Evolutionary conservation across 1,284 basidiomycete genomes (phyloP), one percentile per base, ranked within the genome.

Genomic region (Papiliotrema laurentii): DNA sequence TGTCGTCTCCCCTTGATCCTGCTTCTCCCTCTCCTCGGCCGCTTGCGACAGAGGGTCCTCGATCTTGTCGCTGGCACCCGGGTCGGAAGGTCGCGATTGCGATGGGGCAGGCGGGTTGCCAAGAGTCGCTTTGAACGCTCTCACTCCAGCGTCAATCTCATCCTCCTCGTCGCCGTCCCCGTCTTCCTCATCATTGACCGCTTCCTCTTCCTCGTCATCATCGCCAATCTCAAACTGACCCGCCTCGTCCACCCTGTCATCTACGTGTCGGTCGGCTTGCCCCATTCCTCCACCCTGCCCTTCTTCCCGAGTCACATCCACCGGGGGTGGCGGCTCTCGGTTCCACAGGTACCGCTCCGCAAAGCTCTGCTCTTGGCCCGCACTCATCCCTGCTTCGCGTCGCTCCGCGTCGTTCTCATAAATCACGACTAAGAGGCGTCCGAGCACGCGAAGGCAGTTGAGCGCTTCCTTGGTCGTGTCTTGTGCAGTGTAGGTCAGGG

Each of bases 371-470:
- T 53, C 59, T n/a, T n/a, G n/a, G n/a, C n/a, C n/a, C n/a, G n/a
- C n/a, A 11, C 48, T 55, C n/a, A 49, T 47, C 2, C 50, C 41
- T 7, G 45, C 33, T 14, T 52, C 56, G 4, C 51, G 21, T 2
- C 81, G 78, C 60, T 87, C 86, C 26, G 82, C 82, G 53, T 89
- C 85, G 11, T 83, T 77, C 66, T 92, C 90, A 64, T 91, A 91
- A 36, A 93, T 75, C 14, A 91, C 83, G 2, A 90, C 90, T 13
- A 94, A 75, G n/a, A 94, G 80, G 49, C 91, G 80, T 52, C 87
- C 84, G 19, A 97, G 79, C 6, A 96, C 81, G 26, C 92, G 81
- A 24, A 94, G 68, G 64, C 89, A 91, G 63, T 93, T 96, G 35
- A 96, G 78, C 1, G 84, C 87, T 66, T 94, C 86, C 58, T 85